A percentile compares a stretch with the other conserved stretches of the same genome.
Evolutionary conservation across 495 filamentous ascomycete species (phyloP).

Genomic region (Jackrogersella minutella): DNA sequence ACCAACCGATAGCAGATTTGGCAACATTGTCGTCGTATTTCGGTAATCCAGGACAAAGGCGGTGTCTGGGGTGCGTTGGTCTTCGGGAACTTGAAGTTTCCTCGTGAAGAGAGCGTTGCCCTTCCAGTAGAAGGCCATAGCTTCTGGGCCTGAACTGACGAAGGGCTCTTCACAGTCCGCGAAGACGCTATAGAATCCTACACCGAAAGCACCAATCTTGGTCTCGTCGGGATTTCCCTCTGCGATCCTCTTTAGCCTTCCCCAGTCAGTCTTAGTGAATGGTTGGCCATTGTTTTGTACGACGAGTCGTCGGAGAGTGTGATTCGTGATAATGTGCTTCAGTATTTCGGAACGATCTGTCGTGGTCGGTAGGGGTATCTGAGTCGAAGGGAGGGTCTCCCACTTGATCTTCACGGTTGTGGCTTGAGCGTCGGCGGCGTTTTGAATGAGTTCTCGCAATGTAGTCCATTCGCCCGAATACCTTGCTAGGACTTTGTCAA

Average conservation of each 20-base stretch:
- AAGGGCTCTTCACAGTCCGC: conserved; percentile 98
- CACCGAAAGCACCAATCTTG: conserved; percentile 98
- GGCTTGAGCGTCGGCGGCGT: conserved; percentile 94
- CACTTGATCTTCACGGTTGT: conserved; percentile 88
- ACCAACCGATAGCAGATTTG: conserved; percentile 81
- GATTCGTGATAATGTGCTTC: conserved; percentile 82
- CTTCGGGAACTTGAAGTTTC: conserved; percentile 71
- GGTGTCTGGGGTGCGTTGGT: conserved; percentile 71
- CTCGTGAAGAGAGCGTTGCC: conserved; percentile 92
- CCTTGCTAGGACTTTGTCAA: conserved; percentile 94
- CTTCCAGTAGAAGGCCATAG: conserved; percentile 99
- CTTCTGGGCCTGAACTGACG: conserved; percentile 86
- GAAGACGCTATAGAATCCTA: conserved; percentile 99
- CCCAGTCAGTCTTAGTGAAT: conserved; percentile 91
- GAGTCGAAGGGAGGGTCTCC: conserved; percentile 83
- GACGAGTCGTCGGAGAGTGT: conserved; percentile 81
- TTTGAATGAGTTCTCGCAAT: conserved; percentile 94
- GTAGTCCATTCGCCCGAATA: conserved; percentile 93
- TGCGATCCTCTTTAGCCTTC: conserved; percentile 91
- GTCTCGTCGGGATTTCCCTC: conserved; percentile 98
- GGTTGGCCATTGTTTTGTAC: conserved; percentile 89
- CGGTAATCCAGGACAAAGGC: conserved; percentile 93
- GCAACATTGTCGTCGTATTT: conserved; percentile 83
- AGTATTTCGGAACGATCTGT: conserved; percentile 73
- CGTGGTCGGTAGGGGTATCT: conserved; percentile 72